These are phyloP conservation scores for Trifolium repens DNA, from an alignment of 306 rosid genomes.

Conservation along the genomic window DNA sequence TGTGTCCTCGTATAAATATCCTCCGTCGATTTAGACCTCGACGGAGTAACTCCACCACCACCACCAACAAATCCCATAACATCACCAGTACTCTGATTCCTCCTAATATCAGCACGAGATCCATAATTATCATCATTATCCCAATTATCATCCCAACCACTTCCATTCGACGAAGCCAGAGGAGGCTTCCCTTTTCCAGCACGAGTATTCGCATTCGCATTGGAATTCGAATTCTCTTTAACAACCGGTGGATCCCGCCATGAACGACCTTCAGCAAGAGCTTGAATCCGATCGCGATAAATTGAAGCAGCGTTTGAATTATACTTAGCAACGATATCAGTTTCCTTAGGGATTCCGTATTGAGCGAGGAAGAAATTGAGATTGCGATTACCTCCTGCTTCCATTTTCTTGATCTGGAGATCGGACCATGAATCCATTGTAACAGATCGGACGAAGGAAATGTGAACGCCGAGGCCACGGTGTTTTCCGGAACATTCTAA, in stretches of 20 bases:
- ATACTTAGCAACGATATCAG: slow-evolving; percentile 83
- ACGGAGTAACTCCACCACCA: slow-evolving; percentile 46
- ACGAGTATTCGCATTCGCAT: slow-evolving; percentile 24
- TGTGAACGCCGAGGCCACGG: slow-evolving; percentile 98
- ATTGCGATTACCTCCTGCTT: slow-evolving; percentile 83
- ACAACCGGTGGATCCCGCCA: slow-evolving; percentile 94
- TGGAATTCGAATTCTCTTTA: slow-evolving; percentile 53
- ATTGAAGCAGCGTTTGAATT: slow-evolving; percentile 82
- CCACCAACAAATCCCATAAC: slow-evolving; percentile 57
- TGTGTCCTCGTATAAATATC: slow-evolving; percentile 73
- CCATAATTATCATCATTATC: slow-evolving; percentile 64
- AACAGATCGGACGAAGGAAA: slow-evolving; percentile 97
- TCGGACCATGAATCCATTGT: slow-evolving; percentile 99
- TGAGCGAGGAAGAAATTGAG: slow-evolving; percentile 76
- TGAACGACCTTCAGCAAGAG: slow-evolving; percentile 85
- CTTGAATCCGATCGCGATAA: slow-evolving; percentile 89
- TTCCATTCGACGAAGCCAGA: slow-evolving; percentile 32
- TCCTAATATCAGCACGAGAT: slow-evolving; percentile 66
- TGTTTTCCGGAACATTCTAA: slow-evolving; percentile 98
- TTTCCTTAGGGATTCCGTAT: slow-evolving; percentile 83
- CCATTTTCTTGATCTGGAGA: slow-evolving; percentile 97
- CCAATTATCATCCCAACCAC: slow-evolving; percentile 96
- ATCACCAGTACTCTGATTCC: slow-evolving; percentile 83
- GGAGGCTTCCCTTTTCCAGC: slow-evolving; percentile 72
- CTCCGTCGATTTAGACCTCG: slow-evolving; percentile 82